Conservation (phyloP, 2,329 filamentous ascomycete genomes). For the Fusarium humuli region DNA sequence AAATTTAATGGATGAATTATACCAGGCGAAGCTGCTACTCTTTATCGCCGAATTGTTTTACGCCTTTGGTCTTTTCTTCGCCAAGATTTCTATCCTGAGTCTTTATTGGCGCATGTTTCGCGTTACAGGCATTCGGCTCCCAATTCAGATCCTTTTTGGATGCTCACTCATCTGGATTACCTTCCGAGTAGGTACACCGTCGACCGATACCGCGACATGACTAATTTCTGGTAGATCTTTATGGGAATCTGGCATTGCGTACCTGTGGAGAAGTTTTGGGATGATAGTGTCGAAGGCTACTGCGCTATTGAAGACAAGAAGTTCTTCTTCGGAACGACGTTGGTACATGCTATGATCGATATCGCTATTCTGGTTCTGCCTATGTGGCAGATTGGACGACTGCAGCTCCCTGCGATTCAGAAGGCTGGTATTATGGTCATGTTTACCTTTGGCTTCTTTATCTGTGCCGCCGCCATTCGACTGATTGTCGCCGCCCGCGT, state of each 20-base stretch:
- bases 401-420: conserved; percentile 45
- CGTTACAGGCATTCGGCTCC: conserved; percentile 37
- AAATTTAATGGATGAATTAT: not conserved
- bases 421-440: conserved; percentile 47
- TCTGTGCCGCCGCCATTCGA: conserved; percentile 39
- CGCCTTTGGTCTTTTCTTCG: conserved; percentile 45
- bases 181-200: conserved; percentile 31
- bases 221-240: conserved; percentile 8
- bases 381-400: conserved; percentile 47
- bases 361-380: conserved; percentile 49
- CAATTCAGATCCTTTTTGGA: conserved; percentile 46
- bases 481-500: conserved; percentile 36
- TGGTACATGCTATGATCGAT: conserved; percentile 49
- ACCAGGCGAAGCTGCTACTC: conserved; percentile 14
- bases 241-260: conserved; percentile 40
- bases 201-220: not conserved
- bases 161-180: conserved; percentile 46
- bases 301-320: conserved; percentile 45
- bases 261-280: conserved; percentile 37
- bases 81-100: conserved; percentile 46
- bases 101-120: conserved; percentile 51
- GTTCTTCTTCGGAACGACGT: conserved; percentile 51
- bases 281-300: not conserved
- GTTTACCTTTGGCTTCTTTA: conserved; percentile 48
- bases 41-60: conserved; percentile 47